Conservation (phyloP, 2,329 filamentous ascomycete species). For the Cladosporium sp. region DNA sequence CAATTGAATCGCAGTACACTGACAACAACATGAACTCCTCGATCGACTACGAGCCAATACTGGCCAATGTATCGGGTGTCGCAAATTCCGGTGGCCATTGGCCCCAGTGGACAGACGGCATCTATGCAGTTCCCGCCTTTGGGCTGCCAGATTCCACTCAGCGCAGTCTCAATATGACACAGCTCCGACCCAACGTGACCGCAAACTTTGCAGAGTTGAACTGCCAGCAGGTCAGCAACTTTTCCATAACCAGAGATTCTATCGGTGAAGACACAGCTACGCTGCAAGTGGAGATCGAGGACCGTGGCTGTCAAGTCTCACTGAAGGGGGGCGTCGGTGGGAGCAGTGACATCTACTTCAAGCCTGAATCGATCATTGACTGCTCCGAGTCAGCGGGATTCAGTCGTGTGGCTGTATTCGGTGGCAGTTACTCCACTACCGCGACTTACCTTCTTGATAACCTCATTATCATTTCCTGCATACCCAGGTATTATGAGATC, state of each 20-base stretch:
- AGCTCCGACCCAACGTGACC: too few relatives aligned
- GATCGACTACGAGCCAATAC: too few relatives aligned
- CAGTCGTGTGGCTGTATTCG: not conserved
- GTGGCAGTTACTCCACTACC: not conserved
- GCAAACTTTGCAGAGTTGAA: not conserved
- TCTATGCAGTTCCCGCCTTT: too few relatives aligned
- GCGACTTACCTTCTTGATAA: constrained; percentile 1
- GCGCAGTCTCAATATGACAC: too few relatives aligned
- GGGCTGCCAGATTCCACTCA: too few relatives aligned
- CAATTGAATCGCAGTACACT: too few relatives aligned
- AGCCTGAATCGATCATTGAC: not conserved
- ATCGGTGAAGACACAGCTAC: not conserved
- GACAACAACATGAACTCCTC: too few relatives aligned
- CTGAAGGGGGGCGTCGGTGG: not conserved
- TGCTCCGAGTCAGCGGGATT: not conserved
- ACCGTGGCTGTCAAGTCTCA: not conserved
- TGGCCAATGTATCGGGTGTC: too few relatives aligned
- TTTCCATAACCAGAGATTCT: not conserved
- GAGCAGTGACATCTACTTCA: not conserved
- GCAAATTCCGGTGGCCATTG: too few relatives aligned
- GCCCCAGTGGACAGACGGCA: too few relatives aligned
- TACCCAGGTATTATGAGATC: too few relatives aligned
- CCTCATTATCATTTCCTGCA: too few relatives aligned
- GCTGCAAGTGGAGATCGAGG: not conserved
- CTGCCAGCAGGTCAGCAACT: not conserved